A percentile compares a stretch with the other conserved stretches of the same genome.
Evolutionary conservation across 805 yeast species (phyloP).

Genomic region (Candida nemodendra): DNA sequence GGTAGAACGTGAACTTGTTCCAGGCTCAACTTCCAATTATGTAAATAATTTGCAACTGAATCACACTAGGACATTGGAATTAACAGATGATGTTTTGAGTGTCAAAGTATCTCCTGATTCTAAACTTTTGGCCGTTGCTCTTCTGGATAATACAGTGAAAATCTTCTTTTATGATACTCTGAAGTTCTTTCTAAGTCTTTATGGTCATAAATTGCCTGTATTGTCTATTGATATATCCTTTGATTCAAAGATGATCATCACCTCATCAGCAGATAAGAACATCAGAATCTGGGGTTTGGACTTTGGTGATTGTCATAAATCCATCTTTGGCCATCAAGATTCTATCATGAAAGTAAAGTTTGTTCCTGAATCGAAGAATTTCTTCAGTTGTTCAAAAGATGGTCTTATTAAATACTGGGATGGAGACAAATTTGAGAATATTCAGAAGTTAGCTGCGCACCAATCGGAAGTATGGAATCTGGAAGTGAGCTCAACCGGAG

Average conservation of each 20-base stretch:
- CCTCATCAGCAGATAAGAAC: constrained; percentile 96
- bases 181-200: constrained; percentile 83
- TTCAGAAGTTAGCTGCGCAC: constrained; percentile 83
- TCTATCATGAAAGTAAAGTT: constrained; percentile 87
- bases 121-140: constrained; percentile 74
- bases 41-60: constrained; percentile 56
- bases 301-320: constrained; percentile 97
- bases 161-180: constrained; percentile 84
- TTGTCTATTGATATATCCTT: constrained; percentile 85
- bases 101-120: constrained; percentile 80
- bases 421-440: constrained; percentile 93
- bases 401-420: constrained; percentile 95
- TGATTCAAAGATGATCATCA: constrained; percentile 83
- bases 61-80: constrained; percentile 80
- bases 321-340: constrained; percentile 96
- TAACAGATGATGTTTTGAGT: constrained; percentile 80
- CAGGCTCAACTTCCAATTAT: constrained; percentile 56
- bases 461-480: constrained; percentile 93
- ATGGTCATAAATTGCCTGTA: constrained; percentile 97
- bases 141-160: constrained; percentile 93
- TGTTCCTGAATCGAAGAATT: constrained; percentile 81
- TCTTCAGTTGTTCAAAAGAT: constrained; percentile 89
- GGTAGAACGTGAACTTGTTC: constrained; percentile 63
- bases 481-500: constrained; percentile 71
- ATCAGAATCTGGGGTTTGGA: constrained; percentile 98